These are phyloP conservation scores for Vicia sativa DNA, from an alignment of 306 rosid species.

Conservation along the genomic window DNA sequence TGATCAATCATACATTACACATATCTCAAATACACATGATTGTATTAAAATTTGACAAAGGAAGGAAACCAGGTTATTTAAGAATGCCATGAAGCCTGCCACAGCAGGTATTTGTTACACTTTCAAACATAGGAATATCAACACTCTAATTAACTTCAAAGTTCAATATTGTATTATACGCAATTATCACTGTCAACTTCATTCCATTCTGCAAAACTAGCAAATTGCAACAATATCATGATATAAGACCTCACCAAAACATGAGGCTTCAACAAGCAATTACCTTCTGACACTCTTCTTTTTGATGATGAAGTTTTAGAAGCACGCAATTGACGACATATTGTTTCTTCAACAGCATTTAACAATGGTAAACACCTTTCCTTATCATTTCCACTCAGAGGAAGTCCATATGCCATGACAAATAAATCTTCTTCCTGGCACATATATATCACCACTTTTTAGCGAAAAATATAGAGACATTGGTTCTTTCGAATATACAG, in stretches of 20 bases:
- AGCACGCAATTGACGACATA: slow-evolving; percentile 88
- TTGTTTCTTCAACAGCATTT: slow-evolving; percentile 90
- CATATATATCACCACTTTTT: slow-evolving; percentile 37
- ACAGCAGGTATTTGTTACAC: slow-evolving; percentile 11
- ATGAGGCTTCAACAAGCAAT: slow-evolving; percentile 38
- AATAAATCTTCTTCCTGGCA: slow-evolving; percentile 95
- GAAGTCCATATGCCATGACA: slow-evolving; percentile 90
- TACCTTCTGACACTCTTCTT: slow-evolving; percentile 73
- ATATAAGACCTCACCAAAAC: slow-evolving; percentile 7
- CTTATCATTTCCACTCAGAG: slow-evolving; percentile 83
- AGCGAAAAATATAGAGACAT: slow-evolving; percentile 29
- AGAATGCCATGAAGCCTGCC: slow-evolving; percentile 21
- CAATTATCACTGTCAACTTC: slow-evolving; percentile 19
- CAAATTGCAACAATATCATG: slow-evolving; percentile 5
- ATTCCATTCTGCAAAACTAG: slow-evolving; percentile 22
- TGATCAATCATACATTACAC: slow-evolving; percentile 5
- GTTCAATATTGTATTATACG: slow-evolving; percentile 11
- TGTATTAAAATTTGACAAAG: slow-evolving; percentile 11
- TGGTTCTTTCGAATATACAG: slow-evolving; percentile 14
- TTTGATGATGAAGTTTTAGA: slow-evolving; percentile 73
- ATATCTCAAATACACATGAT: slow-evolving; percentile 24
- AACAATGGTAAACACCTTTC: slow-evolving; percentile 80
- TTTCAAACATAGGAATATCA: slow-evolving; percentile 25
- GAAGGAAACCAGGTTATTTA: slow-evolving; percentile 4
- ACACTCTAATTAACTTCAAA: slow-evolving; percentile 25